Evolutionary conservation across 2,329 filamentous ascomycete genomes (phyloP).

Genomic region (Aspergillus sp.): DNA sequence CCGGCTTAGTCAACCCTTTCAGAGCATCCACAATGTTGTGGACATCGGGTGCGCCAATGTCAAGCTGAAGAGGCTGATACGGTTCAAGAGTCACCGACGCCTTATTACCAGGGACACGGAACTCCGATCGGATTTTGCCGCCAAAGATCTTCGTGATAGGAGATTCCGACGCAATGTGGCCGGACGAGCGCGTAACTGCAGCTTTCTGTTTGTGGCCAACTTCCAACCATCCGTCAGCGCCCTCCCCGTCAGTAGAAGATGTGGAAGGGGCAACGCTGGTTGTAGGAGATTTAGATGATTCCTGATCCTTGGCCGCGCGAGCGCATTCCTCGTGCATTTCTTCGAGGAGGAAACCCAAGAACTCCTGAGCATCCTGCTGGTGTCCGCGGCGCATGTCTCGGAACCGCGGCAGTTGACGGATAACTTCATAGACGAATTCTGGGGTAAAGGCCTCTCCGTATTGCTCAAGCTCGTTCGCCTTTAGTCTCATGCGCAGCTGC

Average conservation of each 20-base stretch:
- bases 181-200: conserved; percentile 82
- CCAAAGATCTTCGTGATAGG: conserved; percentile 95
- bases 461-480: conserved; percentile 79
- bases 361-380: conserved; percentile 97
- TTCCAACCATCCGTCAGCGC: conserved; percentile 80
- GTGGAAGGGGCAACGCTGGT: conserved; percentile 46
- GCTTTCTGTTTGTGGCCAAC: conserved; percentile 90
- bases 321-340: conserved; percentile 91
- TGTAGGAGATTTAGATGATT: conserved; percentile 36
- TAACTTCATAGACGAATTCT: conserved; percentile 93
- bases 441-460: conserved; percentile 90
- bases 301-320: conserved; percentile 67
- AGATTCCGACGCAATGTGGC: conserved; percentile 68
- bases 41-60: conserved; percentile 84
- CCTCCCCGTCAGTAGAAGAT: conserved; percentile 35
- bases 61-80: conserved; percentile 90
- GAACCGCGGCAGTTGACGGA: conserved; percentile 82
- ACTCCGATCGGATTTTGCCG: conserved; percentile 83
- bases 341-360: conserved; percentile 88
- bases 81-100: conserved; percentile 89
- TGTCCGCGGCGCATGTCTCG: conserved; percentile 91
- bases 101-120: conserved; percentile 82
- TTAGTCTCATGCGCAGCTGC: conserved; percentile 70
- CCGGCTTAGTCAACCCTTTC: conserved; percentile 77
- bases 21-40: conserved; percentile 91